phyloP scores from a whole-genome alignment of 2,329 filamentous ascomycete species.

The Diaporthe capsici region DNA sequence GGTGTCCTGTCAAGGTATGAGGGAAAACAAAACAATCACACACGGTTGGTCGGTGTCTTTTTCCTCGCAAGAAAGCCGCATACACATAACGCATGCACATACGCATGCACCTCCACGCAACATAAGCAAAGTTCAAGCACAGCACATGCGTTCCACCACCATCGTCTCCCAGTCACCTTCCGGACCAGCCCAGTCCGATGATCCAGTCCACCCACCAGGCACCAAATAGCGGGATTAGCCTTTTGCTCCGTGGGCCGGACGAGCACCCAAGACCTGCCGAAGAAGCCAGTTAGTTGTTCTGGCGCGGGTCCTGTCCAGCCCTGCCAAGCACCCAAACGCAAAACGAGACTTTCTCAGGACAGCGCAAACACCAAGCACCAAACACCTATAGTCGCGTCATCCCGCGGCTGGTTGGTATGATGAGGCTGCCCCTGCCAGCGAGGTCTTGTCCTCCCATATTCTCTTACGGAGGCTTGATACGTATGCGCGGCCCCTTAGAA shows the following conservation, averaged over 20 bases:
- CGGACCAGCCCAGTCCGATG: conserved; percentile 27
- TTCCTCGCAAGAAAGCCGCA: background rate
- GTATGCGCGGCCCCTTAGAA: background rate
- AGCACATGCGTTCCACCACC: background rate
- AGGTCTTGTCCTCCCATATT: conserved; percentile 9
- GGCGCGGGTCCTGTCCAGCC: background rate
- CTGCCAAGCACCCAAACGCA: conserved; percentile 15
- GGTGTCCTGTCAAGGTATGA: too few relatives aligned
- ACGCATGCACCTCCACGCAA: background rate
- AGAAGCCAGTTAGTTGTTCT: background rate
- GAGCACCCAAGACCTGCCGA: conserved; percentile 9
- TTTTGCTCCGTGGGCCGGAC: background rate
- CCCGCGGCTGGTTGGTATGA: background rate
- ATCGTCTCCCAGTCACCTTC: background rate
- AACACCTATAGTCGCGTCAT: background rate
- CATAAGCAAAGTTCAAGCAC: background rate
- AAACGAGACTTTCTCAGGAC: background rate
- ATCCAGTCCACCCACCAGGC: conserved; percentile 11
- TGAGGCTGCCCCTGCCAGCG: background rate
- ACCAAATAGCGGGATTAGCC: background rate
- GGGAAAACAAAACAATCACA: too few relatives aligned
- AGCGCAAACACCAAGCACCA: background rate
- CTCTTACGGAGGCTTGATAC: background rate
- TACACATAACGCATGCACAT: background rate
- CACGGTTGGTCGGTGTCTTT: background rate